A percentile compares a stretch with the other conserved stretches of the same genome.
These are phyloP conservation scores for Paraurostyla sp. DNA, from an alignment of 73 alveolate genomes.

Conservation along the genomic window DNA sequence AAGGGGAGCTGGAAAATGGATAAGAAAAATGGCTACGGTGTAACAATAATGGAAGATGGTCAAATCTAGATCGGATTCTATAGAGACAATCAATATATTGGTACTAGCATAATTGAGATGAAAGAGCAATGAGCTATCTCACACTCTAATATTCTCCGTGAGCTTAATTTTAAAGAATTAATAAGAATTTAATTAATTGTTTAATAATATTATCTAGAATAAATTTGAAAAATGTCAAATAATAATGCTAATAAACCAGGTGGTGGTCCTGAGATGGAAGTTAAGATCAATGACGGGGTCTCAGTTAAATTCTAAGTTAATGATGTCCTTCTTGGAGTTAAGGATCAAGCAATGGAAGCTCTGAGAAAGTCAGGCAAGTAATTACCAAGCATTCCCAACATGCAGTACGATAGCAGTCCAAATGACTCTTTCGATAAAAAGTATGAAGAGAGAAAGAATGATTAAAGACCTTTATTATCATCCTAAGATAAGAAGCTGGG, in stretches of 20 bases:
- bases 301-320: no score
- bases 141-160: no score
- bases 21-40: constrained; percentile 64
- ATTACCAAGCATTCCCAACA: neutral
- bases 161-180: no score
- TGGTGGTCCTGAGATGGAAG: no score
- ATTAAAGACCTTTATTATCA: constrained; percentile 7
- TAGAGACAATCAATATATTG: constrained; percentile 63
- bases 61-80: constrained; percentile 72
- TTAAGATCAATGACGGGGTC: no score
- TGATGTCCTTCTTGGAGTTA: no score
- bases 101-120: neutral
- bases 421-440: neutral
- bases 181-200: no score
- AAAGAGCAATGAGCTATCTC: neutral
- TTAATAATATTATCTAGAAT: no score
- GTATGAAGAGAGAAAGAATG: constrained; percentile 29
- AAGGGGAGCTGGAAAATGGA: constrained; percentile 53
- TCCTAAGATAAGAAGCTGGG: no score
- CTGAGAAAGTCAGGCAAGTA: neutral
- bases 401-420: neutral
- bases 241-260: no score
- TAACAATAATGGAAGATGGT: constrained; percentile 78
- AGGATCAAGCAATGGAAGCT: neutral
- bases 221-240: no score